Evolutionary conservation across 169 alveolate species (phyloP).

Genomic region (Plasmodium vivax): DNA sequence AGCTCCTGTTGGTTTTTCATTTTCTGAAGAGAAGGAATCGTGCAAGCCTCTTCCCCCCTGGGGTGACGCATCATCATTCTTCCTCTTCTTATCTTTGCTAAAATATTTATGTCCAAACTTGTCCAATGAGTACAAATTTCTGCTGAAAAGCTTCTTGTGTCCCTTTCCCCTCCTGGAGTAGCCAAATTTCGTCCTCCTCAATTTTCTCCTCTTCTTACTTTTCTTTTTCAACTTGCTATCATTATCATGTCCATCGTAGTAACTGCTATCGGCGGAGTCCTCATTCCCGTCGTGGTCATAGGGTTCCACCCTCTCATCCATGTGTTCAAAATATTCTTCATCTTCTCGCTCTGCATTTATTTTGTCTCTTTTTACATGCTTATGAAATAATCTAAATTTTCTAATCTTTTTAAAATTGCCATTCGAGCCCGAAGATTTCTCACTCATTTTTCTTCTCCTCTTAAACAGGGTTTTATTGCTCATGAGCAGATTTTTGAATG

Average conservation of each 20-base stretch:
- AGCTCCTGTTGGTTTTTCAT: slow-evolving; percentile 1
- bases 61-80: neutral
- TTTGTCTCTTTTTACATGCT: neutral
- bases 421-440: neutral
- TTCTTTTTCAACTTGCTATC: neutral
- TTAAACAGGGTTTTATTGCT: slow-evolving; percentile 18
- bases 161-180: neutral
- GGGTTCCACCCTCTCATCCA: slow-evolving; percentile 4
- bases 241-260: slow-evolving; percentile 10
- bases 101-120: slow-evolving; percentile 12
- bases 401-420: slow-evolving; percentile 19
- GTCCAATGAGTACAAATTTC: slow-evolving; percentile 1
- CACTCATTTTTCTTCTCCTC: neutral
- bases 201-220: neutral
- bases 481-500: slow-evolving; percentile 19
- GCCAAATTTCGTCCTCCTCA: neutral
- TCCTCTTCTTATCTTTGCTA: neutral
- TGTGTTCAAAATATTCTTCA: slow-evolving; percentile 9
- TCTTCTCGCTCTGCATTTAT: neutral
- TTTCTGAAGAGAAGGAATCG: slow-evolving; percentile 14
- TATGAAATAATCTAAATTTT: slow-evolving; percentile 40
- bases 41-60: neutral
- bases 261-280: slow-evolving; percentile 25
- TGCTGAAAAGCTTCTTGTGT: neutral
- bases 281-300: slow-evolving; percentile 14